Percentiles rank a stretch among this genome's conserved stretches.
Conservation (phyloP, 306 rosid genomes). For the Vicia sativa region DNA sequence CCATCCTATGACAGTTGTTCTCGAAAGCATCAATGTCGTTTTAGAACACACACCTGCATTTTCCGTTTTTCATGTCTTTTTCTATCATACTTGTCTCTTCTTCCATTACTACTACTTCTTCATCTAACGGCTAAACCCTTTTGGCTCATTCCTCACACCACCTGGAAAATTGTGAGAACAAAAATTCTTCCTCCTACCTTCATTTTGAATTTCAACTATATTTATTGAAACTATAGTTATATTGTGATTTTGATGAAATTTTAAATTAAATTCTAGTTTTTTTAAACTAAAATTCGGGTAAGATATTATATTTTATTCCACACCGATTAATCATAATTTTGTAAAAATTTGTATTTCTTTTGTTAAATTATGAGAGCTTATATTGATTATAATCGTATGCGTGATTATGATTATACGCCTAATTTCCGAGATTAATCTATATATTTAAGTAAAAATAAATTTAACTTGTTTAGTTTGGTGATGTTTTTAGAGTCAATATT, state of each 20-base stretch:
- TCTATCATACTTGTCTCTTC: slow-evolving; percentile 24
- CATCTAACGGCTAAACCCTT: slow-evolving; percentile 39
- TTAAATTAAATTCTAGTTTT: no score
- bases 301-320: no score
- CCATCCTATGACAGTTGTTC: slow-evolving; percentile 39
- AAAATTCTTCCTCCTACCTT: neutral
- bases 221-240: neutral
- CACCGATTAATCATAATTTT: no score
- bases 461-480: neutral
- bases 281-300: no score
- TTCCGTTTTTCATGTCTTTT: slow-evolving; percentile 41
- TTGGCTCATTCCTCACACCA: slow-evolving; percentile 33
- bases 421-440: no score
- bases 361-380: no score
- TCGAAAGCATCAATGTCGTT: slow-evolving; percentile 36
- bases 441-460: neutral
- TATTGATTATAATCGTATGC: accelerated
- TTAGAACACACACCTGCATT: slow-evolving; percentile 48
- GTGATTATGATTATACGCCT: no score
- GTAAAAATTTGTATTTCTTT: no score
- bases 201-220: neutral
- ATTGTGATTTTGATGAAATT: neutral
- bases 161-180: neutral
- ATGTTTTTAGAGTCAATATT: slow-evolving; percentile 7
- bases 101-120: slow-evolving; percentile 36